Conservation (phyloP, 2,329 filamentous ascomycete species). For the Aureobasidium sp. region DNA sequence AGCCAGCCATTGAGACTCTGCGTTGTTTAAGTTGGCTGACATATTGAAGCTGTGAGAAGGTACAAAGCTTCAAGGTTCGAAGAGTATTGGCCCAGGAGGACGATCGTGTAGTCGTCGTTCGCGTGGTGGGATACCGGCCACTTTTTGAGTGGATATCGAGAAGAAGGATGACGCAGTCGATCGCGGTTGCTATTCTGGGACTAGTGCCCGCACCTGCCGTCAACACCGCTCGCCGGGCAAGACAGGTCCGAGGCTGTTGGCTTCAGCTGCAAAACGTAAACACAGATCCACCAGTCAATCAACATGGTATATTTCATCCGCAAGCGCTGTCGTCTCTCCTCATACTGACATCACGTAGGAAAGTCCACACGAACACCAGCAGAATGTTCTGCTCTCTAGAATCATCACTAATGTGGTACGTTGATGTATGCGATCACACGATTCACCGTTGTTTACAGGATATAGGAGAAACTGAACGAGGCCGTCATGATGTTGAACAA, state of each 20-base stretch:
- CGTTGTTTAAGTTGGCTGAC: conserved; percentile 30
- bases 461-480: conserved; percentile 95
- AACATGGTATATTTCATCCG: not conserved
- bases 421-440: conserved; percentile 15
- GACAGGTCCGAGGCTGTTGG: not conserved
- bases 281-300: not conserved
- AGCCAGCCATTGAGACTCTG: conserved; percentile 66
- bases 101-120: not conserved
- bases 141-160: conserved; percentile 1
- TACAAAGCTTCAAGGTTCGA: not conserved
- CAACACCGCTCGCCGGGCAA: not conserved
- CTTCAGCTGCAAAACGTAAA: not conserved
- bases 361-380: conserved; percentile 95
- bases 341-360: conserved; percentile 46
- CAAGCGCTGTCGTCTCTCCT: not conserved
- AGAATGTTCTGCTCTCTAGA: conserved; percentile 82
- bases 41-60: conserved; percentile 18
- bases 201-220: not conserved
- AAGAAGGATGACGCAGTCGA: not conserved
- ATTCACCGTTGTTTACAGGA: not conserved
- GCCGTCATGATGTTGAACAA: conserved; percentile 89
- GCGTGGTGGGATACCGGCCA: not conserved
- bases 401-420: conserved; percentile 97
- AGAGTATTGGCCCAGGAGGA: not conserved
- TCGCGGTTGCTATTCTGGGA: not conserved